phyloP scores from a whole-genome alignment of 129 eudicot species.

The Helianthus annuus region DNA sequence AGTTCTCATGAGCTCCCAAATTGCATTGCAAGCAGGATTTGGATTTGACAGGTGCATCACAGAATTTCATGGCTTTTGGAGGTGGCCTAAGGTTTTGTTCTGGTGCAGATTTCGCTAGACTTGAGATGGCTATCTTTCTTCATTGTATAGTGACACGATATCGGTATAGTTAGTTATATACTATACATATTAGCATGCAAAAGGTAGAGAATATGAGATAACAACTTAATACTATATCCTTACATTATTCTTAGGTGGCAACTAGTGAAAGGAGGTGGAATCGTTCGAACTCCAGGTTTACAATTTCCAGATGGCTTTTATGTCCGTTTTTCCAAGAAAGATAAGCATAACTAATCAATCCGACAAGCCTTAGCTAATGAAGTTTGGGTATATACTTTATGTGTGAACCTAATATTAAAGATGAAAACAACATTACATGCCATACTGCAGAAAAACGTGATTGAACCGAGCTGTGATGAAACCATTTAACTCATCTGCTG shows the following conservation, averaged over 20 bases:
- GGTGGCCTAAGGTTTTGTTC: conserved; percentile 88
- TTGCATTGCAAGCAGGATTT: conserved; percentile 42
- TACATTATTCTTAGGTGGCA: conserved; percentile 43
- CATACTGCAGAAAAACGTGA: neutral
- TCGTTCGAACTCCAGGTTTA: conserved; percentile 74
- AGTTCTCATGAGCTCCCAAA: neutral
- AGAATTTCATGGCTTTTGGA: conserved; percentile 84
- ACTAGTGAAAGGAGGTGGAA: conserved; percentile 63
- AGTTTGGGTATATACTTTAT: too few relatives aligned
- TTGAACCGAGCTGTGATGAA: neutral
- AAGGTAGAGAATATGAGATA: neutral
- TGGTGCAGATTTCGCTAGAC: conserved; percentile 75
- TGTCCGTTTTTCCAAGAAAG: conserved; percentile 31
- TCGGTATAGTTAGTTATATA: conserved; percentile 36
- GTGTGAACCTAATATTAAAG: neutral
- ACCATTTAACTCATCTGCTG: neutral
- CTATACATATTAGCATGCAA: neutral
- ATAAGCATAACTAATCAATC: neutral
- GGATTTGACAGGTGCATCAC: conserved; percentile 58
- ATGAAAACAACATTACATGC: neutral
- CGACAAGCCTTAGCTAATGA: too few relatives aligned
- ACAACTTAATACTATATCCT: neutral
- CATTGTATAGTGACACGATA: conserved; percentile 67
- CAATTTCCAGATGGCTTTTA: conserved; percentile 78
- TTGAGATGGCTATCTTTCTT: conserved; percentile 77